Evolutionary conservation across 306 rosid species (phyloP), one percentile per base, ranked within the genome.

Genomic region (Echinosophora koreensis): DNA sequence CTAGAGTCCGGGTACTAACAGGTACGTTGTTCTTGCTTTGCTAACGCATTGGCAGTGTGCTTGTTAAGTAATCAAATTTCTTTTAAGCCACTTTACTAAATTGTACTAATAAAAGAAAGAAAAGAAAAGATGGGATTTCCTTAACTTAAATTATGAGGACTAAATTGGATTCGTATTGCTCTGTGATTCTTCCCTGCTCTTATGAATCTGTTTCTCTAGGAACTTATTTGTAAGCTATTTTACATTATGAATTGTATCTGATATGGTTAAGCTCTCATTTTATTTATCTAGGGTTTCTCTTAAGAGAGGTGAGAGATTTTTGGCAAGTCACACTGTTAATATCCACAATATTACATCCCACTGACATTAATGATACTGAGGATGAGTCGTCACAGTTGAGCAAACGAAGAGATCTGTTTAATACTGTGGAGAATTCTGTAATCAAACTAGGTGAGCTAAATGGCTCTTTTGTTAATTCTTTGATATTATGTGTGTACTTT

Each of bases 271-370:
- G 38, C 17, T 60, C 73, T 72, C 39, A 61, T 72, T 82, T 66
- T 10, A 76, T 76, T 80, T 62, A 52, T 69, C 4, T 87, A 94
- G 98, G 97, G 52, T 84, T 92, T 80, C 91, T 92, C 77, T 82
- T 92, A 66, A 83, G 90, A 76, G 94, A 95, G 84, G 80, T 92
- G 49, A 92, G 54, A 87, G 92, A 86, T 51, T 90, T 87, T 77
- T 92, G 98, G 98, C 89, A 89, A 80, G 97, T 87, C 66, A 88
- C 97, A 46, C 75, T 95, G 77, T 78, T 92, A 84, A 75, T 95
- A 79, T 87, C 97, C 44, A 80, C 87, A 6, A 35, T 92, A 51
- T 71, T 90, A 74, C 81, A 90, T 86, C 86, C 92, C 66, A 58
- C 77, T 22, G 67, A 85, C 77, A 50, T 78, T 2, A 73, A 70